Conservation (phyloP, 805 yeast species). For the Candida odintsovae region DNA sequence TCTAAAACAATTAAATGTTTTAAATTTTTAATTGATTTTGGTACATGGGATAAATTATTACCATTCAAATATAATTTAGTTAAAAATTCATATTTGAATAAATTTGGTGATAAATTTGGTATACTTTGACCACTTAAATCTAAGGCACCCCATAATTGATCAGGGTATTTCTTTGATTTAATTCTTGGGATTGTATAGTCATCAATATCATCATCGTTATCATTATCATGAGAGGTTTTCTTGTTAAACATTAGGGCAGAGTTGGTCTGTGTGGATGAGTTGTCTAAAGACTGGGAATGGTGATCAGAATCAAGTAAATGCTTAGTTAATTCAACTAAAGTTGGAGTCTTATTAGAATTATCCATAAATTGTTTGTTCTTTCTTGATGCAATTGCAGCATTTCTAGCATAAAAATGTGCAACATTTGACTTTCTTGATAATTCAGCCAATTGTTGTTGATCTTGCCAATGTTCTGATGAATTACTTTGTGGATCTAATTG, state of each 20-base stretch:
- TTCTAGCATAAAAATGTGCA: conserved; percentile 81
- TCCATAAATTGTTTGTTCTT: conserved; percentile 22
- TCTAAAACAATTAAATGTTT: conserved; percentile 77
- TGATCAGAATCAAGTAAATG: conserved; percentile 25
- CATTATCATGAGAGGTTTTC: conserved; percentile 35
- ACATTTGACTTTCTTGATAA: conserved; percentile 60
- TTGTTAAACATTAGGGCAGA: conserved; percentile 31
- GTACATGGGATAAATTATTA: conserved; percentile 66
- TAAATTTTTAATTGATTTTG: conserved; percentile 61
- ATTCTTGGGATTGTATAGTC: conserved; percentile 67
- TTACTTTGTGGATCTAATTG: conserved; percentile 30
- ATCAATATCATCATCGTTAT: conserved; percentile 28
- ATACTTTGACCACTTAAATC: conserved; percentile 91
- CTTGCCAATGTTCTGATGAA: conserved; percentile 61
- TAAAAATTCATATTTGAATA: conserved; percentile 77
- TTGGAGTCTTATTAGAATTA: conserved; percentile 18
- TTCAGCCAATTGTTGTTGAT: conserved; percentile 68
- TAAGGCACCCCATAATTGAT: conserved; percentile 90
- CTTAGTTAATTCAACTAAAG: conserved; percentile 35
- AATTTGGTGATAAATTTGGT: conserved; percentile 57
- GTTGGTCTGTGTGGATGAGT: conserved; percentile 8
- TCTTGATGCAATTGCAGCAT: conserved; percentile 67
- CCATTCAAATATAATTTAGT: conserved; percentile 85
- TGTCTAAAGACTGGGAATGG: conserved; percentile 14
- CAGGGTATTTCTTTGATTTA: conserved; percentile 43